A percentile compares a stretch with the other conserved stretches of the same genome.
Evolutionary conservation across 768 basidiomycete species (phyloP).

Genomic region (Strobilomyces dryophilus): DNA sequence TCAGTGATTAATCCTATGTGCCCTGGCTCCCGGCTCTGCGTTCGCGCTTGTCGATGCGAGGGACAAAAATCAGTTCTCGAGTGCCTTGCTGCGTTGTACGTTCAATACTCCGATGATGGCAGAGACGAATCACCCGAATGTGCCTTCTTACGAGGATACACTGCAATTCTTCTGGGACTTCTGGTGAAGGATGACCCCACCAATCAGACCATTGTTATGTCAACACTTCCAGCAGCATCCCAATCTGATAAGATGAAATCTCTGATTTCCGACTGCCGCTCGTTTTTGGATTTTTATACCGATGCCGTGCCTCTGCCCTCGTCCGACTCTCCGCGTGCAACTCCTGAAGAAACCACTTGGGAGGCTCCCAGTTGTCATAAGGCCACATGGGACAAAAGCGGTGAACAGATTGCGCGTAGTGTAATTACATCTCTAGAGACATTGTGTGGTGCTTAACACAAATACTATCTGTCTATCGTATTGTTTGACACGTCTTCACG

Average conservation of each 20-base stretch:
- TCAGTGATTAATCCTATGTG: slow-evolving; percentile 54
- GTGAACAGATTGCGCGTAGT: slow-evolving; percentile 41
- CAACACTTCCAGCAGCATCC: slow-evolving; percentile 34
- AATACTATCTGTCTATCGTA: too few relatives aligned
- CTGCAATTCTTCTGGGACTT: slow-evolving; percentile 68
- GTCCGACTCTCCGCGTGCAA: slow-evolving; percentile 5
- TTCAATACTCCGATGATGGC: slow-evolving; percentile 28
- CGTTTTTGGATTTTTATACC: slow-evolving; percentile 41
- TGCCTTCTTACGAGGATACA: slow-evolving; percentile 65
- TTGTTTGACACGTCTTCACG: too few relatives aligned
- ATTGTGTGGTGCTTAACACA: slow-evolving; percentile 6
- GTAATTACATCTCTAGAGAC: slow-evolving; percentile 53
- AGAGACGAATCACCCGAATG: slow-evolving; percentile 32
- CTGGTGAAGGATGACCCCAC: slow-evolving; percentile 33
- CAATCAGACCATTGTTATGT: slow-evolving; percentile 33
- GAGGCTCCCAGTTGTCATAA: slow-evolving; percentile 5
- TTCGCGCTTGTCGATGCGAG: slow-evolving; percentile 50
- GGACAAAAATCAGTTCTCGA: slow-evolving; percentile 42
- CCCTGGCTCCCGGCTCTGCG: slow-evolving; percentile 44
- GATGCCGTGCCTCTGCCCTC: slow-evolving; percentile 29
- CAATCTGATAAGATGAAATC: slow-evolving; percentile 13
- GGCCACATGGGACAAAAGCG: slow-evolving; percentile 28
- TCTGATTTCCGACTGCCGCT: slow-evolving; percentile 34
- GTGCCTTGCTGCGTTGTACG: slow-evolving; percentile 49
- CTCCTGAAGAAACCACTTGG: slow-evolving; percentile 2